Evolutionary conservation across 768 basidiomycete species (phyloP).

Genomic region (Lactarius sp.): DNA sequence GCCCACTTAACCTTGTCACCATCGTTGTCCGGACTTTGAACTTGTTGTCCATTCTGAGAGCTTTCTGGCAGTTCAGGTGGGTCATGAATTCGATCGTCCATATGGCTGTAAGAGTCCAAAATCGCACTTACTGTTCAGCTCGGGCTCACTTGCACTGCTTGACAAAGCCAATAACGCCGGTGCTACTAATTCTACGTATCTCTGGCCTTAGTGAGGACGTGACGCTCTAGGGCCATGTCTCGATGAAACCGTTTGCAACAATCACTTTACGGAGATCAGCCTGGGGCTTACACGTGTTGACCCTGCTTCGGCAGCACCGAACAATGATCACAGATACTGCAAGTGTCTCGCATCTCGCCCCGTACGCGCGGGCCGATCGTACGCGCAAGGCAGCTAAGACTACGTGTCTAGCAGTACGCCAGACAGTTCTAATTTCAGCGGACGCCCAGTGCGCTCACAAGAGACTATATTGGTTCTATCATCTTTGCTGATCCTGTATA

Average conservation of each 20-base stretch:
- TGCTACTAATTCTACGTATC: not conserved
- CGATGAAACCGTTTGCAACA: not conserved
- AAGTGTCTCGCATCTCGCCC: not conserved
- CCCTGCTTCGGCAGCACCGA: not conserved
- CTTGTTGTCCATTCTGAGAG: not conserved
- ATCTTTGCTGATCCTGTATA: no score
- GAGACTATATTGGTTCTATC: no score
- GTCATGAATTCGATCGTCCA: not conserved
- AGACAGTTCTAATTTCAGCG: not conserved
- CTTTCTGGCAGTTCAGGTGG: not conserved
- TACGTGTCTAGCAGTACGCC: not conserved
- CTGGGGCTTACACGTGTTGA: not conserved
- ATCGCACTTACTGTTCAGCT: not conserved
- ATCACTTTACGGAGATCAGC: not conserved
- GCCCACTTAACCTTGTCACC: not conserved
- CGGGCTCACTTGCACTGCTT: not conserved
- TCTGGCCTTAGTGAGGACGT: not conserved
- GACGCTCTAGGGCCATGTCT: not conserved
- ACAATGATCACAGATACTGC: not conserved
- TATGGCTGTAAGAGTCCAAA: not conserved
- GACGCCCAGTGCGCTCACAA: not conserved
- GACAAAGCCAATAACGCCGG: not conserved
- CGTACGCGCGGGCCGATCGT: not conserved
- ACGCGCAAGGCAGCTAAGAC: not conserved
- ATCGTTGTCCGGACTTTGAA: constrained; percentile 7